phyloP scores from a whole-genome alignment of 169 alveolate species.

The Cryptosporidium tyzzeri region DNA sequence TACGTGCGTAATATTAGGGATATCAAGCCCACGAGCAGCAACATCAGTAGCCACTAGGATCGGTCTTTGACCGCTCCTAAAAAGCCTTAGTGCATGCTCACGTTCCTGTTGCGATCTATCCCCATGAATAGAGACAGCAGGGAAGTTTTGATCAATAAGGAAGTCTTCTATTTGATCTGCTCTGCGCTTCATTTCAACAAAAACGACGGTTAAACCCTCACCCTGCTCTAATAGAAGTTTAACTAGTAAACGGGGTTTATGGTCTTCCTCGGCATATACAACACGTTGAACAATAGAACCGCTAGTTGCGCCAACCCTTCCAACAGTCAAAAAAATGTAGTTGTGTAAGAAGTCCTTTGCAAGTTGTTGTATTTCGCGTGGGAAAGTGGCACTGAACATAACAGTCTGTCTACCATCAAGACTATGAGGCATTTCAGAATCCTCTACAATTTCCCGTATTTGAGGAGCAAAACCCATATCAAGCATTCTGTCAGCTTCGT shows the following conservation, averaged over 20 bases:
- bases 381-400: slow-evolving; percentile 95
- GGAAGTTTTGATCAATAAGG: slow-evolving; percentile 85
- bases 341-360: slow-evolving; percentile 90
- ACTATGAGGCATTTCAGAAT: slow-evolving; percentile 85
- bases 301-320: slow-evolving; percentile 93
- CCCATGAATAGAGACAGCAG: slow-evolving; percentile 94
- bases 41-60: slow-evolving; percentile 98
- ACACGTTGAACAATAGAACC: slow-evolving; percentile 93
- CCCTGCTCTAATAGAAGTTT: slow-evolving; percentile 85
- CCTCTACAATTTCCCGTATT: slow-evolving; percentile 86
- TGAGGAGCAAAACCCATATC: slow-evolving; percentile 97
- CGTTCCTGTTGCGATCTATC: slow-evolving; percentile 95
- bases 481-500: slow-evolving; percentile 95
- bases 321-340: slow-evolving; percentile 90
- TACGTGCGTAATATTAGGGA: slow-evolving; percentile 94
- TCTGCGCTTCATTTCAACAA: slow-evolving; percentile 90
- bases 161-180: slow-evolving; percentile 90
- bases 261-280: slow-evolving; percentile 89
- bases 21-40: slow-evolving; percentile 98
- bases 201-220: slow-evolving; percentile 83
- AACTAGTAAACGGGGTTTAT: slow-evolving; percentile 85
- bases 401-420: slow-evolving; percentile 89
- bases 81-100: slow-evolving; percentile 89
- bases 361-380: slow-evolving; percentile 91
- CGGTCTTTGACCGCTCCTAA: slow-evolving; percentile 92